phyloP scores from a whole-genome alignment of 2,329 filamentous ascomycete species.

The Ilyonectria destructans region DNA sequence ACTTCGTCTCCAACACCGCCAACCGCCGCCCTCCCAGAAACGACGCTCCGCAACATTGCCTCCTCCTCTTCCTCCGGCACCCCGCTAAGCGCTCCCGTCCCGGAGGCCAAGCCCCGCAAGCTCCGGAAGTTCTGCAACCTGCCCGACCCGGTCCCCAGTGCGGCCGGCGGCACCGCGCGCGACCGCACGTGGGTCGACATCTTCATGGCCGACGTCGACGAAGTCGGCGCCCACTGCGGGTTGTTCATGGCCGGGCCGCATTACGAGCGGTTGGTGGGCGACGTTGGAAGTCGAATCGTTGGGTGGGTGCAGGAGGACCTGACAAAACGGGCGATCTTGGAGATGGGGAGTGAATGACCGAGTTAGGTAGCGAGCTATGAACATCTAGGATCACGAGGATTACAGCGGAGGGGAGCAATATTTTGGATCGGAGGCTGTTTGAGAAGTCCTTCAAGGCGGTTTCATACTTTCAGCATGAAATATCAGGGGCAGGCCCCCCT shows the following conservation, averaged over 20 bases:
- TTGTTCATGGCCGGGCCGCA: constrained; percentile 83
- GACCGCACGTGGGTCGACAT: constrained; percentile 85
- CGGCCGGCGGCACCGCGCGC: constrained; percentile 65
- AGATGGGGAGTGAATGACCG: constrained; percentile 38
- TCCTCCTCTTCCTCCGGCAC: constrained; percentile 14
- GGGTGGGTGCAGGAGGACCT: constrained; percentile 79
- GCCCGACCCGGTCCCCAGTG: constrained; percentile 59
- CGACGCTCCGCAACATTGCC: not conserved
- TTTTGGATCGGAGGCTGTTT: not conserved
- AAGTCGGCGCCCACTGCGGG: constrained; percentile 88
- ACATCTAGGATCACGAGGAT: no score
- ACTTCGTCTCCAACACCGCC: not conserved
- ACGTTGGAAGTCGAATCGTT: constrained; percentile 78
- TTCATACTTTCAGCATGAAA: not conserved
- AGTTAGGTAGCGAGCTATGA: not conserved
- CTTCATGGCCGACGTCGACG: constrained; percentile 87
- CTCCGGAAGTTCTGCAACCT: constrained; percentile 86
- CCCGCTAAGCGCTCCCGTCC: constrained; percentile 4
- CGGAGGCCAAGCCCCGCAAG: constrained; percentile 61
- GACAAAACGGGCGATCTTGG: constrained; percentile 58
- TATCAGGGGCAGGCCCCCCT: constrained; percentile 5
- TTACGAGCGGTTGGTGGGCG: constrained; percentile 84
- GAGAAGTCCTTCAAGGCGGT: not conserved
- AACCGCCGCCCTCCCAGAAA: not conserved
- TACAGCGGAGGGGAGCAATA: not conserved